Base-by-base conservation (phyloP, 1,284 basidiomycete species). In the Trametes pubescens region DNA sequence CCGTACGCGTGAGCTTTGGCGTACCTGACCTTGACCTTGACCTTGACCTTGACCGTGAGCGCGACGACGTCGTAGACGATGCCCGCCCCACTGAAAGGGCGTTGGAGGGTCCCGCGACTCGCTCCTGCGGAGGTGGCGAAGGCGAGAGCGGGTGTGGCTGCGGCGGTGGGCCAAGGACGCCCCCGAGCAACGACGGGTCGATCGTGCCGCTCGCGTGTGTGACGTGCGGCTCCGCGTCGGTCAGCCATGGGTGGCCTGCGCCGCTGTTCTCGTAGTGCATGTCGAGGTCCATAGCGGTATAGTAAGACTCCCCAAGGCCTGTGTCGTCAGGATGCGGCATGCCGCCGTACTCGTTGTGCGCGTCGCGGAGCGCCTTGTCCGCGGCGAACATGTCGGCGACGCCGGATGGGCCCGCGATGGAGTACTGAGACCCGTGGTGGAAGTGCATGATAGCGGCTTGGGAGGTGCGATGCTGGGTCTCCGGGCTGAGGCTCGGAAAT, bases 181-280 rank as follows among this genome's bases (percentile, higher is more conserved):
- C 69, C 2, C 66, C 68, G 37, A 74, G 71, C 0, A 73, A 61
- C 7, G 73, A 69, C 0, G 72, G 73, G 54, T 74, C 69, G 54
- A 74, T 74, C 34, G 72, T 74, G 18, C 68, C 70, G 35, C 59
- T 53, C 29, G n/a, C 7, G 21, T 47, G 59, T 48, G 48, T 48
- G 21, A 29, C 16, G 29, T 34, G 53, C 38, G 32, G n/a, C 24
- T 22, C 21, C 24, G 29, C n/a, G 26, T 51, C 54, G 2, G 18
- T 38, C 53, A 26, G 26, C 55, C 54, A 57, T 9, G 47, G 2
- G 6, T 57, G 47, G 35, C 22, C 46, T 9, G 29, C 22, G 29
- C 10, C 24, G 6, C 22, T 37, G 10, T 22, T 21, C 9, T 18
- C 43, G 29, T 46, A 57, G 21, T 35, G 49, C 2, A 62, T 26